Percentiles rank a stretch among this genome's conserved stretches.
Evolutionary conservation across 768 basidiomycete species (phyloP).

Genomic region (Tylopilus sp.): DNA sequence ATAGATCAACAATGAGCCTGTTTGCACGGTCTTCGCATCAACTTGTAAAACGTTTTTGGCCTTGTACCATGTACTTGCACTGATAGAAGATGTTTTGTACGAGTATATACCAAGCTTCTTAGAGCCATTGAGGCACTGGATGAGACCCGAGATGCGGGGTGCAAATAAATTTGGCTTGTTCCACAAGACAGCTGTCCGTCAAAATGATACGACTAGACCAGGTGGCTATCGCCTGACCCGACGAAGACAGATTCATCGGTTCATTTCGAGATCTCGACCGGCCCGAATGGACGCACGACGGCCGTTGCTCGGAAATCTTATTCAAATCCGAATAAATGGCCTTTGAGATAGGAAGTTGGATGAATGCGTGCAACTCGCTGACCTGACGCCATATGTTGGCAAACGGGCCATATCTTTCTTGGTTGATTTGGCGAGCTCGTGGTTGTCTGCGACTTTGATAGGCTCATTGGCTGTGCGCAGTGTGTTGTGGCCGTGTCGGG

Average conservation of each 20-base stretch:
- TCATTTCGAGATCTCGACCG: neutral
- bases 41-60: neutral
- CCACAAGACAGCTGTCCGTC: no score
- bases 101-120: neutral
- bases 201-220: neutral
- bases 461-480: neutral
- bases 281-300: neutral
- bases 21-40: slow-evolving; percentile 3
- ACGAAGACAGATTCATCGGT: neutral
- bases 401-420: no score
- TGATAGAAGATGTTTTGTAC: slow-evolving; percentile 7
- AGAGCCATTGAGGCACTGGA: no score
- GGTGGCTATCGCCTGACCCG: neutral
- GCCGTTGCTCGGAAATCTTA: neutral
- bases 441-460: neutral
- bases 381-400: no score
- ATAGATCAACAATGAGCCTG: neutral
- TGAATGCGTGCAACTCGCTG: neutral
- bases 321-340: no score
- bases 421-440: no score
- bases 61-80: neutral
- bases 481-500: neutral
- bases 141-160: neutral
- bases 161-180: neutral
- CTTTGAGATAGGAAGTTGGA: neutral